Evolutionary conservation across 345 rosid species (phyloP), one percentile per base, ranked within the genome.

Genomic region (Theobroma cacao): DNA sequence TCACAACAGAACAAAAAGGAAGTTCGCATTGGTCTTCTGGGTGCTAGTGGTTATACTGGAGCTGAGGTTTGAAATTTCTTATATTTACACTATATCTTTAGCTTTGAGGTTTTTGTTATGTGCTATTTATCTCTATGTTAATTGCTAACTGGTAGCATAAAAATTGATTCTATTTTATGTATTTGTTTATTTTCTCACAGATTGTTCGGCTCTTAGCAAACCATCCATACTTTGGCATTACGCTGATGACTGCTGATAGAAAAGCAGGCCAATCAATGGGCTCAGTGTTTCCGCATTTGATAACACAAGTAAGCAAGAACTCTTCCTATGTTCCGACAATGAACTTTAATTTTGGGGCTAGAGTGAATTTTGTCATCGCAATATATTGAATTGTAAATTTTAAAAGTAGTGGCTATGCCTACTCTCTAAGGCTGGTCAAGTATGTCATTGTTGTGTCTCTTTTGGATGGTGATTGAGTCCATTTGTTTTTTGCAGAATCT

Each of bases 11-110:
- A 86, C 45, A 83, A 84, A 58, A 90, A 89, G 81, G 89, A 90
- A 81, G 87, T 87, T 85, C 86, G 91, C 24, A 82, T 94, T 62
- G 99, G 95, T 65, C 94, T 94, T 83, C 98, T 96, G 43, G 98
- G 99, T 78, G 98, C 98, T 34, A 96, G 99, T 80, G 99, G 99
- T 36, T 96, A 97, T 88, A 97, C 99, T 71, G 99, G 99, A 74
- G 94, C 98, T 1, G 98, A 97, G 99, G 99, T 96, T 69, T 79
- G 85, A n/a, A 5, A 13, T 12, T 22, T 7, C 48, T 31, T 18
- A n/a, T 18, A 18, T 72, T 72, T 52, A 31, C 6, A 15, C 7
- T 31, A 30, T 28, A 15, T 50, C 15, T 1, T 15, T 30, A 50
- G 17, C 0, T 34, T 12, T 5, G 18, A 61, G 6, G 63, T 15